Evolutionary conservation across 192 early-diverging fungal species (phyloP).

Genomic region (Mortierella hygrophila): DNA sequence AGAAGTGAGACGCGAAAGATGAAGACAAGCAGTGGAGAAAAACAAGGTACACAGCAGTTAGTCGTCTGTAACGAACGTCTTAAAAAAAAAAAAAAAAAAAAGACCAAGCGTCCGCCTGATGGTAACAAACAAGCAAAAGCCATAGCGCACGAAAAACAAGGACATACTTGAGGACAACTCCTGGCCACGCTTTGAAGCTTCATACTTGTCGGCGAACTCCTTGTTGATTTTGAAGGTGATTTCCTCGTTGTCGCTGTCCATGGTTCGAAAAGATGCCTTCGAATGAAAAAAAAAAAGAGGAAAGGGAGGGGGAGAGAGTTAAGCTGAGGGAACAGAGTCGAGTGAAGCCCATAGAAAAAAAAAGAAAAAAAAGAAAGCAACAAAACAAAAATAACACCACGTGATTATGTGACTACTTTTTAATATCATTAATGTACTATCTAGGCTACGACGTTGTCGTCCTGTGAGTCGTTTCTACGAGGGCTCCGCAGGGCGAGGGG

Average conservation of each 20-base stretch:
- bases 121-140: neutral
- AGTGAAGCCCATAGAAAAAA: constrained; percentile 18
- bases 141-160: constrained; percentile 1
- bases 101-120: neutral
- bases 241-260: constrained; percentile 46
- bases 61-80: neutral
- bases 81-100: neutral
- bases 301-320: neutral
- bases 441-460: neutral
- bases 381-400: constrained; percentile 6
- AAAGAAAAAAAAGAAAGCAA: constrained; percentile 15
- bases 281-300: neutral
- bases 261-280: constrained; percentile 3
- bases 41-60: neutral
- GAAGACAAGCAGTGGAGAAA: neutral
- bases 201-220: constrained; percentile 74
- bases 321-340: neutral
- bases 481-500: constrained; percentile 24
- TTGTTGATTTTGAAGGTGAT: constrained; percentile 59
- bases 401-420: constrained; percentile 16
- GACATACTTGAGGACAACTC: constrained; percentile 73
- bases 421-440: neutral
- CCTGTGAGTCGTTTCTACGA: neutral
- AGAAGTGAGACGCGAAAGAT: constrained; percentile 8
- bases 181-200: constrained; percentile 72